Evolutionary conservation across 345 rosid genomes (phyloP), one percentile per base, ranked within the genome.

Genomic region (Eucalyptus microcorys): DNA sequence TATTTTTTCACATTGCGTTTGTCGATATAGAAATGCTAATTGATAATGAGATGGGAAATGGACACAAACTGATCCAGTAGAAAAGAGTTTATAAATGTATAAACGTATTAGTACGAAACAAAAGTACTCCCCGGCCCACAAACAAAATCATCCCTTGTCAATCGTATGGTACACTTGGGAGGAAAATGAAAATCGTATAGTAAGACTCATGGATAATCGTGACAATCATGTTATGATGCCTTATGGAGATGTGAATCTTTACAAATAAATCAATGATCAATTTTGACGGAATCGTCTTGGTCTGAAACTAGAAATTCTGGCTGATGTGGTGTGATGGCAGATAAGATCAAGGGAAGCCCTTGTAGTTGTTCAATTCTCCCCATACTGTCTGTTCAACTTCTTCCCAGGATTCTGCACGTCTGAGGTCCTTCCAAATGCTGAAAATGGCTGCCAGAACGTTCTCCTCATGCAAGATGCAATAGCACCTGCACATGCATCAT

Each of bases 381-480:
- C 99, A 98, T 16, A 95, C 98, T 1, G 91, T 89, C 57, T 87
- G 91, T 93, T 96, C 99, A 86, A 98, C 94, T 91, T 95, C 98
- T 92, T 98, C 97, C 99, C 98, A 97, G 71, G 99, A 93, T 43
- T 94, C 90, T 1, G 96, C 97, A 30, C 85, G 87, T 61, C 93
- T 88, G 80, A 95, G 97, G 86, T 95, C 96, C 86, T 93, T 94
- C 99, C 99, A 96, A 13, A 92, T 92, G 83, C 96, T 84, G 90
- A 95, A 98, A 86, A 98, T 94, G 42, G 99, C 95, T 40, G 98
- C 98, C 93, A 98, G 91, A 68, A 98, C 91, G 88, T 96, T 96
- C 61, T 96, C 99, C 8, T 98, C 97, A 89, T 96, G 97, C 89
- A 97, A 91, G 68, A 97, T 91, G 89, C 99, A 98, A 89, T 95